phyloP scores from a whole-genome alignment of 1,284 basidiomycete species.

The Gymnopus androsaceus region DNA sequence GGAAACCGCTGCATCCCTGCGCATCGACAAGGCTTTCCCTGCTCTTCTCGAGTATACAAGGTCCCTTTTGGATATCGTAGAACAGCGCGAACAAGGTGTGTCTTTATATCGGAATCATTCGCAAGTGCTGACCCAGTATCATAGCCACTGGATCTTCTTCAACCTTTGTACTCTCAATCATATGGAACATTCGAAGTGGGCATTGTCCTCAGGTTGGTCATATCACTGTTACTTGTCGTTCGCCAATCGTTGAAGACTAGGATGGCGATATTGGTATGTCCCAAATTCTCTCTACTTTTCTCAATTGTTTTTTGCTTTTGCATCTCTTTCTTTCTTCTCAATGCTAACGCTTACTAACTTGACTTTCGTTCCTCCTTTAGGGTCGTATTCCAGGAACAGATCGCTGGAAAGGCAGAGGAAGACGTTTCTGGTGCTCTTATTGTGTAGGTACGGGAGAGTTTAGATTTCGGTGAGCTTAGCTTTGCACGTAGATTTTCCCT shows the following conservation, averaged over 20 bases:
- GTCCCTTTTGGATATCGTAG: no score
- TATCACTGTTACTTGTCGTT: constrained; percentile 86
- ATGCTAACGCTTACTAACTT: not conserved
- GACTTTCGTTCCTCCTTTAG: constrained; percentile 38
- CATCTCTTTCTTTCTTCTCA: not conserved
- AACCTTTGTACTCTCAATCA: constrained; percentile 31
- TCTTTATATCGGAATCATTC: no score
- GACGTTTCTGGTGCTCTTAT: constrained; percentile 80
- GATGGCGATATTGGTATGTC: constrained; percentile 50
- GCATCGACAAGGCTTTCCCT: no score
- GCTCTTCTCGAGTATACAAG: no score
- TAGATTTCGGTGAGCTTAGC: constrained; percentile 77
- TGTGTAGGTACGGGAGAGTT: constrained; percentile 76
- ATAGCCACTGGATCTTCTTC: constrained; percentile 60
- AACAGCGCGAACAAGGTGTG: no score
- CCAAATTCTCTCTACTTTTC: no score
- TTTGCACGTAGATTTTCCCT: no score
- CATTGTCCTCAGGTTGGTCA: constrained; percentile 80
- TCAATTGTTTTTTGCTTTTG: no score
- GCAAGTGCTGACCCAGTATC: no score
- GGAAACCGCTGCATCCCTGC: no score
- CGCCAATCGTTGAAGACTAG: constrained; percentile 76
- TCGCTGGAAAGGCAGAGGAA: constrained; percentile 79
- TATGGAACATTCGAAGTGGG: constrained; percentile 82
- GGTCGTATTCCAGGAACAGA: constrained; percentile 83